Base-by-base conservation (phyloP, 2,329 filamentous ascomycete species). In the Neofusicoccum cordaticola region DNA sequence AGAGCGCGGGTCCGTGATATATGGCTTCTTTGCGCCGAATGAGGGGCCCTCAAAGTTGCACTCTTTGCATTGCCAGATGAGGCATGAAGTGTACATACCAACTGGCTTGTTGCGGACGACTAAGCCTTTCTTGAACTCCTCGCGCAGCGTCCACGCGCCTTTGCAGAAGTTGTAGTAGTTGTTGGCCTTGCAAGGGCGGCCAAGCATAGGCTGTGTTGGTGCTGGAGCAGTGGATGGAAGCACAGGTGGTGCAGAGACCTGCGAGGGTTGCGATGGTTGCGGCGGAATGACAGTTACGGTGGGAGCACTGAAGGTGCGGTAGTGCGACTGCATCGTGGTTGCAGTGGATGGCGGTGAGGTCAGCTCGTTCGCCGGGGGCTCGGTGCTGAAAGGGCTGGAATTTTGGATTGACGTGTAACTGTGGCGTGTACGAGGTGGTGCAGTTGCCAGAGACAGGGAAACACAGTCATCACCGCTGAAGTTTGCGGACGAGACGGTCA, bases 81-180 rank as follows among this genome's bases (percentile, higher is more conserved):
- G 70, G 9, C 66, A 67, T 6, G 67, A 71, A 45, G 69, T 74
- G 68, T 77, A 78, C 71, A 75, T 71, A 39, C 77, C 77, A 2
- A 68, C 69, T 0, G 76, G 76, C 17, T 72, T 69, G 1, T 68
- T 71, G 50, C 74, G 71, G 4, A 75, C 42, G 0, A 42, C 39
- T 0, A 79, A 68, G 0, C 75, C 76, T n/a, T 75, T 75, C 27
- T 71, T 73, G 2, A 67, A 19, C 13, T 77, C 74, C 66, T 75
- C 74, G 39, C 75, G 72, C 2, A 72, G 67, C 1, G 70, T 70
- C 76, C 76, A 78, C 2, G 76, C 72, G 39, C 77, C 77, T 70
- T 77, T 77, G 69, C 77, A 79, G 69, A 78, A 79, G 19, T 76
- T 76, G 73, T 74, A 77, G 69, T 78, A 78, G 65, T 74, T 71